Percentiles rank a stretch among this genome's conserved stretches.
Conservation (phyloP, 2,329 filamentous ascomycete species). For the Basipetospora sp. region DNA sequence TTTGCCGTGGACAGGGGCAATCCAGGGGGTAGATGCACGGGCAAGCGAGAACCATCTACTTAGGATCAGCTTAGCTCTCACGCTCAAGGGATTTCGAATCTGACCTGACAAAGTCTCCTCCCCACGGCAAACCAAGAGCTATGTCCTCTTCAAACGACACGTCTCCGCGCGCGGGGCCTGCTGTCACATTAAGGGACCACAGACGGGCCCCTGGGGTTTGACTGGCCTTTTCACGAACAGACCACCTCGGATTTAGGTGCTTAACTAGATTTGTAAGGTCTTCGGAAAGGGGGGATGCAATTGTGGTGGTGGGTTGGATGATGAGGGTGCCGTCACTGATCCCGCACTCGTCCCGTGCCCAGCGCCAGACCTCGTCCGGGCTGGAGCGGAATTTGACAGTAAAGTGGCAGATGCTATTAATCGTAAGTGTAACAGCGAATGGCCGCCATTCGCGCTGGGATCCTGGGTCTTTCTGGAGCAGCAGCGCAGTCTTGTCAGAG, state of each 20-base stretch:
- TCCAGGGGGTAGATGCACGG: conserved; percentile 67
- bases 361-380: conserved; percentile 46
- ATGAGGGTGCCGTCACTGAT: conserved; percentile 49
- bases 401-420: conserved; percentile 27
- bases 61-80: conserved; percentile 6
- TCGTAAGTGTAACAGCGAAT: conserved; percentile 1
- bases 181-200: conserved; percentile 49
- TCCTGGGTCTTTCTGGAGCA: conserved; percentile 11
- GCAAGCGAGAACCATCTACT: conserved; percentile 67
- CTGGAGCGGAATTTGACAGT: conserved; percentile 54
- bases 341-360: conserved; percentile 51
- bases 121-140: conserved; percentile 49
- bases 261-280: conserved; percentile 41
- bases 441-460: background rate
- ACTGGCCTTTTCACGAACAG: conserved; percentile 38
- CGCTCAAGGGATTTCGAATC: conserved; percentile 6
- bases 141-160: conserved; percentile 42
- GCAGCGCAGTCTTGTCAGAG: conserved; percentile 25
- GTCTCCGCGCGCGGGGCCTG: conserved; percentile 41
- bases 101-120: conserved; percentile 34
- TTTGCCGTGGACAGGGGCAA: conserved; percentile 74
- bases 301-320: conserved; percentile 23
- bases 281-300: conserved; percentile 16
- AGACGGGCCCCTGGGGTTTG: conserved; percentile 55
- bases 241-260: conserved; percentile 40